Base-by-base conservation (phyloP, 371 early-diverging fungal genomes). In the Nosema bombycis region DNA sequence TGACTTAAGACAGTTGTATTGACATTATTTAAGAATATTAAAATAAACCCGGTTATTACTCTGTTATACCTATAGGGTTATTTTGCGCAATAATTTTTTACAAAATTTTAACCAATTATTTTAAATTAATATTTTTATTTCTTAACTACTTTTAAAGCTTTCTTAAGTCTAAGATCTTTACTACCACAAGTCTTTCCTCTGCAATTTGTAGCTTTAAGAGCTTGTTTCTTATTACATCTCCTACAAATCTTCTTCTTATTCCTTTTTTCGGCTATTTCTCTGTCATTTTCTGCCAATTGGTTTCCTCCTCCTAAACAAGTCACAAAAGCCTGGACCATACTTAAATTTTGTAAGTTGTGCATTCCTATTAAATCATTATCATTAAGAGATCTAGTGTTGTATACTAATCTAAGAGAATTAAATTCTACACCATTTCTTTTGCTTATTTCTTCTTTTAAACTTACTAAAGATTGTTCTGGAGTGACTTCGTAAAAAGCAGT, bases 91-190 rank as follows among this genome's bases (percentile, higher is more conserved):
- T n/a, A n/a, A n/a, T n/a, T n/a, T n/a, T n/a, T n/a, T n/a, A n/a
- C n/a, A n/a, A n/a, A n/a, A n/a, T n/a, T n/a, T n/a, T n/a, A n/a
- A n/a, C n/a, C n/a, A n/a, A n/a, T n/a, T n/a, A n/a, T n/a, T n/a
- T n/a, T n/a, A n/a, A n/a, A n/a, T n/a, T 10, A 46, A 36, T n/a
- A 12, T n/a, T 3, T 36, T 61, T 77, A 65, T 70, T 73, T 73
- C 24, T 66, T 66, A 62, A 70, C 55, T 33, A 38, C 54, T 57
- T 75, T 73, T 2, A 73, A 54, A 3, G 36, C 46, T 71, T 82
- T 82, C 77, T 82, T 82, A 37, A 36, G 65, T 65, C 82, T 82
- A 1, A 82, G 65, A 63, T 82, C 66, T 32, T 57, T 75, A 37
- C 70, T 67, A 0, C 77, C 76, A 70, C 82, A 82, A 6, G 21